Evolutionary conservation across 2,329 filamentous ascomycete species (phyloP).

Genomic region (Cladosporium cucumerinum): DNA sequence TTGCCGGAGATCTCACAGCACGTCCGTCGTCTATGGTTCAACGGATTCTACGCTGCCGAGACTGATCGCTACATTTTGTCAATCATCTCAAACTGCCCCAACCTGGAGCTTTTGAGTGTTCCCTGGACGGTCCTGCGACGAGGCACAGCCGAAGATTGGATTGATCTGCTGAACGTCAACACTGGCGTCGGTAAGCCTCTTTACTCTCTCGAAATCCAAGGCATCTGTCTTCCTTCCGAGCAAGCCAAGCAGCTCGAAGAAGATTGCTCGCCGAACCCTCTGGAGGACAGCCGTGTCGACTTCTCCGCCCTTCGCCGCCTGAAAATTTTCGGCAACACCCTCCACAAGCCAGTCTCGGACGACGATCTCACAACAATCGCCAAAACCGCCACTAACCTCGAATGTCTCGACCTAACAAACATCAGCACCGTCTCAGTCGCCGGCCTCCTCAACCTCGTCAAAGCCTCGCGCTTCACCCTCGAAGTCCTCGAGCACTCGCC

Average conservation of each 20-base stretch:
- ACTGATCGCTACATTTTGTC: slow-evolving; percentile 50
- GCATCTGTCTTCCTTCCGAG: slow-evolving; percentile 47
- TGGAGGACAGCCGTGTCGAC: slow-evolving; percentile 44
- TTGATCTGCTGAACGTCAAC: slow-evolving; percentile 44
- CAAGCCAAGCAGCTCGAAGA: slow-evolving; percentile 44
- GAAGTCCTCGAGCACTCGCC: slow-evolving; percentile 53
- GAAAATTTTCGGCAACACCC: slow-evolving; percentile 55
- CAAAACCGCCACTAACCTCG: slow-evolving; percentile 49
- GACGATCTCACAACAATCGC: slow-evolving; percentile 50
- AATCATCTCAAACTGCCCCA: slow-evolving; percentile 46
- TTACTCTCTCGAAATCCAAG: slow-evolving; percentile 51
- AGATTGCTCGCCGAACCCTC: slow-evolving; percentile 35
- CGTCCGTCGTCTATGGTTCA: slow-evolving; percentile 54
- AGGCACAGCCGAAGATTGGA: slow-evolving; percentile 47
- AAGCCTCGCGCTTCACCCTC: slow-evolving; percentile 47
- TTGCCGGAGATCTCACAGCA: slow-evolving; percentile 47
- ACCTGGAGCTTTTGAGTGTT: slow-evolving; percentile 48
- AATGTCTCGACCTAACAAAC: slow-evolving; percentile 54
- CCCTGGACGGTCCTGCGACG: slow-evolving; percentile 54
- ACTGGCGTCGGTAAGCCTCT: slow-evolving; percentile 40
- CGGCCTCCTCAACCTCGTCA: slow-evolving; percentile 51
- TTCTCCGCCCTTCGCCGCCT: slow-evolving; percentile 50
- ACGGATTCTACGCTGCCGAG: slow-evolving; percentile 52
- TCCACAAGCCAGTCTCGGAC: slow-evolving; percentile 51
- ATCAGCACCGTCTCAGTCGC: slow-evolving; percentile 53